Evolutionary conservation across 257 asterid genomes (phyloP), one percentile per base, ranked within the genome.

Genomic region (Perilla frutescens): DNA sequence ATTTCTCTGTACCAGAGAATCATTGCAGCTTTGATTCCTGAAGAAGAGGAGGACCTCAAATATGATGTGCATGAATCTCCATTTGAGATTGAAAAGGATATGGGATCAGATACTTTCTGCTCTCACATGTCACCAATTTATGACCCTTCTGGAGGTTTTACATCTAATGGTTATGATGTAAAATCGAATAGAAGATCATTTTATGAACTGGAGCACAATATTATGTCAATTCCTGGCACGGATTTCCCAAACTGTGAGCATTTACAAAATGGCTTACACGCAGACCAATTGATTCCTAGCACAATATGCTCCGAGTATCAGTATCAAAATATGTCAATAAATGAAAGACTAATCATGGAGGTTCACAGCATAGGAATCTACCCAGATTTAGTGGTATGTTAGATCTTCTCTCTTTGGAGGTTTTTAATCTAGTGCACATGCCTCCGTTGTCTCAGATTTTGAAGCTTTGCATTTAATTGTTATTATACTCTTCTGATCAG

Each of bases 1-100:
- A 81, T 88, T 65, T 77, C 97, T 62, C 77, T 93, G 61, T 88
- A 68, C 78, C 98, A 93, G 84, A 93, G 93, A 74, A 76, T 93
- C 72, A 75, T 93, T 69, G 87, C 97, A 54, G 96, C 98, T 73
- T 77, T 93, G 77, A 83, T 93, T 71, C 90, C 97, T 56, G 97
- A 89, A 78, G 94, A 88, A 76, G 95, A 72, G 50, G 91, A 90
- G 71, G 90, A 78, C 71, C 76, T 79, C 65, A 79, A 54, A 14
- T 83, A 79, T 60, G 87, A 83, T 78, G 77, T 62, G 58, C 78
- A 81, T 69, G 88, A 76, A 62, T 82, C 91, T 76, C 84, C 68
- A 49, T 80, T 84, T 81, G 93, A 81, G 80, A 76, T 80, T 62
- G 96, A 80, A 57, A 85, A 67, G 44, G 86, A 82, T 81, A 32